These are phyloP conservation scores for Metschnikowia amazonensis DNA, from an alignment of 805 yeast species.

Conservation along the genomic window DNA sequence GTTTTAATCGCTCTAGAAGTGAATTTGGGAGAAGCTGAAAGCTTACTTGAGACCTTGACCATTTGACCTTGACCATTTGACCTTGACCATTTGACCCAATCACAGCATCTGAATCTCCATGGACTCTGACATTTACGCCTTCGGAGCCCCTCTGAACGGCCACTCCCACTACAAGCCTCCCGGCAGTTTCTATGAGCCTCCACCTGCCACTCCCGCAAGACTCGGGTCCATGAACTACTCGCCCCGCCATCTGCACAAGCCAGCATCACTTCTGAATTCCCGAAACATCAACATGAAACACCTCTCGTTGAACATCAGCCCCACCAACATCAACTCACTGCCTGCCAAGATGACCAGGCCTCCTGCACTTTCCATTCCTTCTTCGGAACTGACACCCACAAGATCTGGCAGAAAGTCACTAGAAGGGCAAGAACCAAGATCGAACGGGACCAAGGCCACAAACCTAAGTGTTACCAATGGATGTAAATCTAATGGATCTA, in stretches of 20 bases:
- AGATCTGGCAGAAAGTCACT: neutral
- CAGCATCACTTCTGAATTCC: conserved; percentile 23
- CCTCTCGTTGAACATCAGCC: conserved; percentile 29
- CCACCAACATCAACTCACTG: conserved; percentile 2
- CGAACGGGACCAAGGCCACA: no score
- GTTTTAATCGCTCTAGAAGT: no score
- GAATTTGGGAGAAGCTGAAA: no score
- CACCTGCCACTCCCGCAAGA: conserved; percentile 5
- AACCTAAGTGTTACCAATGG: no score
- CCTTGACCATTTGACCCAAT: no score
- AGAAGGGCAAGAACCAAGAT: no score
- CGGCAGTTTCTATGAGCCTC: conserved; percentile 6
- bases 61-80: no score
- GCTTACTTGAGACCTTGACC: no score
- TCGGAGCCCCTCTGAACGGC: conserved; percentile 2
- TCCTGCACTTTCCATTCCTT: conserved; percentile 11
- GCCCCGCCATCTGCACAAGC: conserved; percentile 35
- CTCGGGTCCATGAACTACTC: conserved; percentile 31
- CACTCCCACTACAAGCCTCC: conserved; percentile 12
- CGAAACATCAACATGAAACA: conserved; percentile 38
- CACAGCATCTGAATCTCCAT: neutral
- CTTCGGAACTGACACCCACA: conserved; percentile 2
- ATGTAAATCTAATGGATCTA: no score
- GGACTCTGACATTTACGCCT: conserved; percentile 7
- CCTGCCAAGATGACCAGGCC: conserved; percentile 11